These are phyloP conservation scores for Globisporangium paroecandrum DNA, from an alignment of 352 stramenopile genomes.

Conservation along the genomic window DNA sequence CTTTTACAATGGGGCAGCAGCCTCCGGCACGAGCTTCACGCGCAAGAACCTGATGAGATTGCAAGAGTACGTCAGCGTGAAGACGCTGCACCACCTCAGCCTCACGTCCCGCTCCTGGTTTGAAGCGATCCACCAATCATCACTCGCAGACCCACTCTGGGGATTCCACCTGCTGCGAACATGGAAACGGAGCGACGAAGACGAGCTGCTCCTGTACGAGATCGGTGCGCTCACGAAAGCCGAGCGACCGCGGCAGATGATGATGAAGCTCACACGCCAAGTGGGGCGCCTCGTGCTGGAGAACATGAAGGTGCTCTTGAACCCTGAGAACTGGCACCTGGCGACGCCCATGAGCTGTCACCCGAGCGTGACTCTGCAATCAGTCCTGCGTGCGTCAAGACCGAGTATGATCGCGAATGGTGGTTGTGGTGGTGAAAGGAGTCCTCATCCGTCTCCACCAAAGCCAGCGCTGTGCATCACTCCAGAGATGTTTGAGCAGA, in stretches of 20 bases:
- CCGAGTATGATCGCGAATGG: not conserved
- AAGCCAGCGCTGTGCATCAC: not conserved
- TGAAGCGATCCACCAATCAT: slow-evolving; percentile 38
- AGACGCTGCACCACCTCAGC: slow-evolving; percentile 41
- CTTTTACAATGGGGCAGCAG: slow-evolving; percentile 20
- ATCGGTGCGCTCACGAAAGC: slow-evolving; percentile 39
- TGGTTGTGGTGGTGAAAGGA: not conserved
- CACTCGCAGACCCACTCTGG: slow-evolving; percentile 43
- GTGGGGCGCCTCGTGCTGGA: slow-evolving; percentile 39
- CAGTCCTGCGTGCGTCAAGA: slow-evolving; percentile 13
- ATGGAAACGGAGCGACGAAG: slow-evolving; percentile 34
- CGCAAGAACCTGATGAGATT: slow-evolving; percentile 42
- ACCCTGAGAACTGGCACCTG: slow-evolving; percentile 51
- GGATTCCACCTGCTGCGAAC: slow-evolving; percentile 38
- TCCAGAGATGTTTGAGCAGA: slow-evolving; percentile 39
- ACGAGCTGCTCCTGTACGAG: slow-evolving; percentile 34
- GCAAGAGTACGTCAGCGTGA: slow-evolving; percentile 41
- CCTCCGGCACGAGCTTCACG: slow-evolving; percentile 12
- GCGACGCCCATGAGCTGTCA: slow-evolving; percentile 27
- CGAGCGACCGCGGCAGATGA: slow-evolving; percentile 40
- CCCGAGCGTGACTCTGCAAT: slow-evolving; percentile 19
- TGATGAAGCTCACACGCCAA: slow-evolving; percentile 51
- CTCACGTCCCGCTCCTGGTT: slow-evolving; percentile 46
- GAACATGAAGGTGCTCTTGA: slow-evolving; percentile 50
- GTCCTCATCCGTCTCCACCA: not conserved